A percentile compares a stretch with the other conserved stretches of the same genome.
Evolutionary conservation across 1,284 basidiomycete species (phyloP).

Genomic region (Takashimella koratensis): DNA sequence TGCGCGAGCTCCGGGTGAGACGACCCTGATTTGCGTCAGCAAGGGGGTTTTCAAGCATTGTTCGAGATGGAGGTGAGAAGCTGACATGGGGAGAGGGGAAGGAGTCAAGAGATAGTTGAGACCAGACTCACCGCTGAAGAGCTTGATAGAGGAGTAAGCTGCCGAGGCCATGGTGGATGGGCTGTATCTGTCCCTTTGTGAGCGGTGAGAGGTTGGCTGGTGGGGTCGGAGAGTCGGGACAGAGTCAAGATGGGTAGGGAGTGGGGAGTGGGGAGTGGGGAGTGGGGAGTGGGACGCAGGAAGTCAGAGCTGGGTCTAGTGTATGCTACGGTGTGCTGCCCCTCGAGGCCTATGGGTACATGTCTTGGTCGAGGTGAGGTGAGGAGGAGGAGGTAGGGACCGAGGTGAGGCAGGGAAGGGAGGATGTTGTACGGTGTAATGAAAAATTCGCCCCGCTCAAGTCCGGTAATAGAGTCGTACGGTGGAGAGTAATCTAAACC

Average conservation of each 20-base stretch:
- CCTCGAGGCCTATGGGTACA: neutral
- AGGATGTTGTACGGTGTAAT: too few relatives aligned
- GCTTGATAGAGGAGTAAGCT: constrained; percentile 63
- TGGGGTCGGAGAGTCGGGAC: too few relatives aligned
- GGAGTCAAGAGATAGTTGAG: constrained; percentile 2
- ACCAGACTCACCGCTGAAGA: constrained; percentile 71
- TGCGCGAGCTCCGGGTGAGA: constrained; percentile 94
- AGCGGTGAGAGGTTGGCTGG: too few relatives aligned
- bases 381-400: neutral
- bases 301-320: neutral
- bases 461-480: too few relatives aligned
- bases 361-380: neutral
- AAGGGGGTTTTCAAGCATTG: neutral
- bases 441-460: too few relatives aligned
- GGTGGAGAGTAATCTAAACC: too few relatives aligned
- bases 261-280: neutral
- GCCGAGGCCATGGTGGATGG: constrained; percentile 38
- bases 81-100: constrained; percentile 5
- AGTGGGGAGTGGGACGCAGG: neutral
- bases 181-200: too few relatives aligned
- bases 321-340: neutral
- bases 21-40: constrained; percentile 58
- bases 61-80: neutral
- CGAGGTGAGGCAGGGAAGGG: neutral
- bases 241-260: neutral